These are phyloP conservation scores for Arthrocladium fulminans DNA, from an alignment of 2,329 filamentous ascomycete genomes.

Conservation along the genomic window DNA sequence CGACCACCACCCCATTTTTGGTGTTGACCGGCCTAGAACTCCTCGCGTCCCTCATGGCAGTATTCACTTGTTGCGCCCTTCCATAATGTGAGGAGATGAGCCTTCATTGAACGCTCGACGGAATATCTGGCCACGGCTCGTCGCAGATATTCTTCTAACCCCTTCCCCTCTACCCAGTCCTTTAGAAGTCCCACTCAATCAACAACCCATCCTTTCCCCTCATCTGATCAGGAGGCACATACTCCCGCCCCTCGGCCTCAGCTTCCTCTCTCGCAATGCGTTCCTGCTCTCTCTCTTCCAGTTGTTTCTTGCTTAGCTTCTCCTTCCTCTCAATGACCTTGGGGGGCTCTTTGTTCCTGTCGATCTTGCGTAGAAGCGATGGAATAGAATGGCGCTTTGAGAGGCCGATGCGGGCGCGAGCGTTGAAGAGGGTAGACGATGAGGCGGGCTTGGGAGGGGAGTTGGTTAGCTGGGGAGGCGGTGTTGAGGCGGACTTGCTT, in stretches of 20 bases:
- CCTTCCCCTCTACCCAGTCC: too few relatives aligned
- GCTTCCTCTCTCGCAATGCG: slow-evolving; percentile 14
- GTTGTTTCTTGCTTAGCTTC: slow-evolving; percentile 15
- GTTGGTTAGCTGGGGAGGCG: slow-evolving; percentile 14
- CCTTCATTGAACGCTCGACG: background rate
- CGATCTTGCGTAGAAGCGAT: slow-evolving; percentile 20
- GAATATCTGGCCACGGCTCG: background rate
- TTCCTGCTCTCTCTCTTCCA: slow-evolving; percentile 13
- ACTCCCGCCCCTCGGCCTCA: slow-evolving; percentile 3
- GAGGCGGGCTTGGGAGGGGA: slow-evolving; percentile 20
- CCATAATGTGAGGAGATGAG: too few relatives aligned
- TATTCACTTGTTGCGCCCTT: background rate
- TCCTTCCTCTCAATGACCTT: slow-evolving; percentile 20
- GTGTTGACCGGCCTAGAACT: background rate
- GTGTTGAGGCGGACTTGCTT: slow-evolving; percentile 1
- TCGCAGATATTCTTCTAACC: too few relatives aligned
- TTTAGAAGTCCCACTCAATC: slow-evolving; percentile 21
- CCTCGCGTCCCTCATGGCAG: background rate
- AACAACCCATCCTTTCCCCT: slow-evolving; percentile 21
- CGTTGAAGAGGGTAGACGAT: slow-evolving; percentile 6
- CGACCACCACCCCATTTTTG: background rate
- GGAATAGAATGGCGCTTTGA: slow-evolving; percentile 21
- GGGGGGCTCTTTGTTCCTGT: slow-evolving; percentile 20
- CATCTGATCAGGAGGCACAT: slow-evolving; percentile 18
- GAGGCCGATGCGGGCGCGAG: slow-evolving; percentile 20